Evolutionary conservation across 2,329 filamentous ascomycete genomes (phyloP).

Genomic region (Aureobasidium sp.): DNA sequence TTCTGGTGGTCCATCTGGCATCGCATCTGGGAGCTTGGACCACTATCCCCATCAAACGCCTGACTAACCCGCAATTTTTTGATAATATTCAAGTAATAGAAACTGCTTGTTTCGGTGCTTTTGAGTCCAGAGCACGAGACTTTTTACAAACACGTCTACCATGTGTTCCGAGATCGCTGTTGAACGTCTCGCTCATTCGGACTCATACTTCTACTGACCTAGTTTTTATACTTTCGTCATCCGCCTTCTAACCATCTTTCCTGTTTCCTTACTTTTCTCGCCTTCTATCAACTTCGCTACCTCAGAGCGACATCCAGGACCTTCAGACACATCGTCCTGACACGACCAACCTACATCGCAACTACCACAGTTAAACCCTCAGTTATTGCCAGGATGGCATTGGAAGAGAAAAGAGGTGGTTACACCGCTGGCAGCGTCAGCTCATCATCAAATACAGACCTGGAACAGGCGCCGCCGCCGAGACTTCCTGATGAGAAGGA

Average conservation of each 20-base stretch:
- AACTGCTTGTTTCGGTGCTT: background rate
- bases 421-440: constrained; percentile 2
- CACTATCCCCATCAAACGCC: constrained; percentile 1
- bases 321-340: background rate
- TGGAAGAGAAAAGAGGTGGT: background rate
- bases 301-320: background rate
- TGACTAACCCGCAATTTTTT: background rate
- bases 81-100: constrained; percentile 6
- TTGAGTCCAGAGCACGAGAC: constrained; percentile 6
- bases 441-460: constrained; percentile 3
- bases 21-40: background rate
- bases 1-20: background rate
- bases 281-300: background rate
- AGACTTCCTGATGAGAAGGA: background rate
- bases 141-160: background rate
- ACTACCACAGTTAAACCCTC: background rate
- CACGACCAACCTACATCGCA: background rate
- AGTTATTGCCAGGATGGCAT: background rate
- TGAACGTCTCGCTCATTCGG: constrained; percentile 2
- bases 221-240: constrained; percentile 9
- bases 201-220: constrained; percentile 7
- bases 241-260: constrained; percentile 1
- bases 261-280: background rate
- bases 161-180: constrained; percentile 8
- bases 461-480: constrained; percentile 1